These are phyloP conservation scores for Globisporangium irregulare DNA, from an alignment of 352 stramenopile genomes.

Conservation along the genomic window DNA sequence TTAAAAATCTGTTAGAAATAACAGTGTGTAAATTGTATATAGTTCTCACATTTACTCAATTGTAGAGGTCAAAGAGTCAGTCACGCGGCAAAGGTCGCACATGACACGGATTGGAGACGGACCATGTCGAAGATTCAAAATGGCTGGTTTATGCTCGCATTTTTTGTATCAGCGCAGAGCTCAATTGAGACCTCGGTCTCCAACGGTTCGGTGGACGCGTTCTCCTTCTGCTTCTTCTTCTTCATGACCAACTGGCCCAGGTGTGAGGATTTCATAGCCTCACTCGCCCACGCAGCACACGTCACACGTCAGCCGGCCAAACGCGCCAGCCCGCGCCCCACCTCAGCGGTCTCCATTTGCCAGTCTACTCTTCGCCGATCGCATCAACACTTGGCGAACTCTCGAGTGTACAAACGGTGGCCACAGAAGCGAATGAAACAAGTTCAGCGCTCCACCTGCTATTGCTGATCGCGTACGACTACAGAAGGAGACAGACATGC, in stretches of 20 bases:
- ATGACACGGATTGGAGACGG: not conserved
- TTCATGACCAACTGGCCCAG: not conserved
- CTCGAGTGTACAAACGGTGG: not conserved
- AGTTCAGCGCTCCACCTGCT: not conserved
- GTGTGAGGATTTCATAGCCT: not conserved
- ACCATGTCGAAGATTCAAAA: constrained; percentile 17
- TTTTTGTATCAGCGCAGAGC: not conserved
- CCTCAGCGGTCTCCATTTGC: not conserved
- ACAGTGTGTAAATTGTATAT: rapidly evolving
- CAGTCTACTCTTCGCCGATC: not conserved
- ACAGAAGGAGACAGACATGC: not conserved
- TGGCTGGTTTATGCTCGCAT: not conserved
- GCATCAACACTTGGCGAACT: not conserved
- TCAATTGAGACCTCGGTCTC: not conserved
- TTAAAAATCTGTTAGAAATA: not conserved
- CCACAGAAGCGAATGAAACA: not conserved
- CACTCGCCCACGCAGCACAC: not conserved
- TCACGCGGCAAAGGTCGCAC: not conserved
- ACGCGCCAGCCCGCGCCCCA: not conserved
- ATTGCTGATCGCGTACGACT: not conserved
- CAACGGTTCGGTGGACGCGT: not conserved
- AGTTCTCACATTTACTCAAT: not conserved
- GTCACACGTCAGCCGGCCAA: not conserved
- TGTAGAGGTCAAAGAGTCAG: not conserved
- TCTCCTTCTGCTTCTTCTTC: not conserved